These are phyloP conservation scores for Pythium volutum DNA, from an alignment of 352 stramenopile species.

Conservation along the genomic window DNA sequence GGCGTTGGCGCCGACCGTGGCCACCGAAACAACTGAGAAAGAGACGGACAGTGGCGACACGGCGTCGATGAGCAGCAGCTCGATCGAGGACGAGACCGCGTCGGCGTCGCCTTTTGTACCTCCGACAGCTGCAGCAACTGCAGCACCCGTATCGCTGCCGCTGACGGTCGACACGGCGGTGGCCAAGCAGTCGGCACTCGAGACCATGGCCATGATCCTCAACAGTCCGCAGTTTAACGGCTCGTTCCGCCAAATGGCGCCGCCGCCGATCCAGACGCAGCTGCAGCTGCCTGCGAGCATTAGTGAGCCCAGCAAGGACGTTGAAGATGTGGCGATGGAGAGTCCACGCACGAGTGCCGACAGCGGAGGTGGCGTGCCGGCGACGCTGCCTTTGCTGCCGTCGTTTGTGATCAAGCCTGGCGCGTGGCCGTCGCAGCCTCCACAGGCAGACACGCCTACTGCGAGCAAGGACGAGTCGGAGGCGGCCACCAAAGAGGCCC, in stretches of 20 bases:
- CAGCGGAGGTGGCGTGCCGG: not conserved
- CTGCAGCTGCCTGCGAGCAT: not conserved
- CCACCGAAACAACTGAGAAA: not conserved
- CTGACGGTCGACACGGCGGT: constrained; percentile 8
- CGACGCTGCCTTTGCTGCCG: constrained; percentile 17
- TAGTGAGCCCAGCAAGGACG: not conserved
- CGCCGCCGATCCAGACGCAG: constrained; percentile 23
- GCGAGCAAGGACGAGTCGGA: not conserved
- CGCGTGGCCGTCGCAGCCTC: not conserved
- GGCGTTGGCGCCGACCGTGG: not conserved
- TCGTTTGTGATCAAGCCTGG: constrained; percentile 23
- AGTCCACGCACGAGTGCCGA: constrained; percentile 11
- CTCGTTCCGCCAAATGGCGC: constrained; percentile 23
- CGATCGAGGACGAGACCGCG: constrained; percentile 11
- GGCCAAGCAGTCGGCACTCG: constrained; percentile 25
- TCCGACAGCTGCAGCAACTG: not conserved
- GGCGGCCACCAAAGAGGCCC: not conserved
- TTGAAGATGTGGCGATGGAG: constrained; percentile 23
- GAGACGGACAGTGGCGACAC: constrained; percentile 24
- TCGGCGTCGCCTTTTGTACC: not conserved
- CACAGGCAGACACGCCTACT: not conserved
- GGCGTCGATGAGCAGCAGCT: constrained; percentile 20
- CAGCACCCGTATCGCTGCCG: not conserved
- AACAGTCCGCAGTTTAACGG: constrained; percentile 48
- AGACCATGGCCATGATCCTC: constrained; percentile 75